A percentile compares a stretch with the other conserved stretches of the same genome.
phyloP scores from a whole-genome alignment of 768 basidiomycete species.

The Termitomyces sp. region DNA sequence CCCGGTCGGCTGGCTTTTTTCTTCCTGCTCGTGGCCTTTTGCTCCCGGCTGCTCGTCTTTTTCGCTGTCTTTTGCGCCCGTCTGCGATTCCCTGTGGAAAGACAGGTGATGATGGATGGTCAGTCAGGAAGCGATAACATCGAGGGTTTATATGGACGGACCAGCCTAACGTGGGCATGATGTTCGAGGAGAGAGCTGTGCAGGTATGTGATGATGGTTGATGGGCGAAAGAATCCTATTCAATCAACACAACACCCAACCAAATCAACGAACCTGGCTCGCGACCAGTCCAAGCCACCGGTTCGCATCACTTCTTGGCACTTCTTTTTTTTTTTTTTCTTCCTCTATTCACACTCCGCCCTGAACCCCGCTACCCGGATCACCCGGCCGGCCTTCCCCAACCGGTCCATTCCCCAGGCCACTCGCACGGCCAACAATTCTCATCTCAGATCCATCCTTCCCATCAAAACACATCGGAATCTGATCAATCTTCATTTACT shows the following conservation, averaged over 20 bases:
- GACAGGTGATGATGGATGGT: slow-evolving; percentile 19
- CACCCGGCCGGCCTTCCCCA: not conserved
- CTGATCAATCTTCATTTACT: not conserved
- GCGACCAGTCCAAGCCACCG: not conserved
- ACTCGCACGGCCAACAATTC: not conserved
- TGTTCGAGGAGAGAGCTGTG: not conserved
- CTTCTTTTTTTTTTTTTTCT: not conserved
- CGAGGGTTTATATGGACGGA: not conserved
- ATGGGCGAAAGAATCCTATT: slow-evolving; percentile 3
- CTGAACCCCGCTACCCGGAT: not conserved
- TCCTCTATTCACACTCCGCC: not conserved
- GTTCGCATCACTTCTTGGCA: not conserved
- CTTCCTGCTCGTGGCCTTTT: slow-evolving; percentile 6
- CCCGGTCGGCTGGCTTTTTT: not conserved
- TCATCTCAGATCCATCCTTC: not conserved
- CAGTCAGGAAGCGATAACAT: slow-evolving; percentile 8
- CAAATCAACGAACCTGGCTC: not conserved
- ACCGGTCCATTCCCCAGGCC: not conserved
- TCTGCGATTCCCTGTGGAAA: slow-evolving; percentile 19
- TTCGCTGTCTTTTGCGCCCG: slow-evolving; percentile 8
- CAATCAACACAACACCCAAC: not conserved
- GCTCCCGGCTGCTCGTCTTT: slow-evolving; percentile 3
- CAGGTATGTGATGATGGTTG: slow-evolving; percentile 4
- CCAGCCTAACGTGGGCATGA: slow-evolving; percentile 7
- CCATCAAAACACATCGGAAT: not conserved